Evolutionary conservation across 306 rosid species (phyloP).

Genomic region (Quercus mongolica): DNA sequence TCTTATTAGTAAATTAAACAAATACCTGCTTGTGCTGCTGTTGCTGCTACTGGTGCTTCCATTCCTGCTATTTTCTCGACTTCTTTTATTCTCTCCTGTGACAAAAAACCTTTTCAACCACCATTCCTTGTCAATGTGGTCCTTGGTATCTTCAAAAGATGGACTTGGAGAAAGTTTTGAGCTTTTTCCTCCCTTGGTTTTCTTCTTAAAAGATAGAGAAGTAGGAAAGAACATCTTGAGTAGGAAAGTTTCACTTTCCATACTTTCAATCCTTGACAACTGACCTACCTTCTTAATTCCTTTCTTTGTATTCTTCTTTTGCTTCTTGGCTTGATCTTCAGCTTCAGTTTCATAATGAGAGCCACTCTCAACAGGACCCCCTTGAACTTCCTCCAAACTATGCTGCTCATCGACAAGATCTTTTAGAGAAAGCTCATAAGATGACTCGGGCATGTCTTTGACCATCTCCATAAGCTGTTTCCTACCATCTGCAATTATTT

Average conservation of each 20-base stretch:
- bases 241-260: conserved; percentile 57
- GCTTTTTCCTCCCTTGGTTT: conserved; percentile 27
- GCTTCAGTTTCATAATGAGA: conserved; percentile 2
- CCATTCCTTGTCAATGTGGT: conserved; percentile 24
- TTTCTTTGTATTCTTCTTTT: conserved; percentile 17
- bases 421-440: conserved; percentile 67
- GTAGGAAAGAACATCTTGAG: conserved; percentile 65
- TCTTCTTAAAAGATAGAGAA: conserved; percentile 49
- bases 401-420: conserved; percentile 51
- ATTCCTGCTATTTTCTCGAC: conserved; percentile 3
- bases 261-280: conserved; percentile 44
- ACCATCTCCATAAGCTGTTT: conserved; percentile 56
- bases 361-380: conserved; percentile 14
- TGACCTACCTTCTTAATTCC: conserved; percentile 24
- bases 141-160: conserved; percentile 12
- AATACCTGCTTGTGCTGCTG: conserved; percentile 41
- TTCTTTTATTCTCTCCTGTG: conserved; percentile 20
- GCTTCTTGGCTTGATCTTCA: conserved; percentile 20
- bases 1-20: neutral
- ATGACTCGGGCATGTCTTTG: conserved; percentile 49
- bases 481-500: conserved; percentile 44
- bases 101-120: conserved; percentile 20
- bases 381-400: conserved; percentile 12
- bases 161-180: conserved; percentile 35
- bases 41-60: conserved; percentile 22